Evolutionary conservation across 208 protist species (phyloP).

Genomic region (Trypanosoma avium): DNA sequence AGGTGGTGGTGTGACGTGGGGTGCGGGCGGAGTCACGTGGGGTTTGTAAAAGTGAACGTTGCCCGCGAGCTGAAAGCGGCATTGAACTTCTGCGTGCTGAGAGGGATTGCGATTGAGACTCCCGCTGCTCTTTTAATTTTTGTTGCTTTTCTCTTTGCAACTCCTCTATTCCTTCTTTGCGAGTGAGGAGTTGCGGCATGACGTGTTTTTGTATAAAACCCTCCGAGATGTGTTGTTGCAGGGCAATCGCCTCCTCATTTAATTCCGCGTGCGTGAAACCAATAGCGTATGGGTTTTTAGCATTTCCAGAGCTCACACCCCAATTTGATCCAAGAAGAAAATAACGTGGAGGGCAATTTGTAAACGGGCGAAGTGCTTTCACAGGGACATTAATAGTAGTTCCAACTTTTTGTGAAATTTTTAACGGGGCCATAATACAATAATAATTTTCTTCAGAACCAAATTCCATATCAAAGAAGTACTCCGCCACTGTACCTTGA

Average conservation of each 20-base stretch:
- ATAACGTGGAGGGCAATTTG: conserved; percentile 76
- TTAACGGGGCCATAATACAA: conserved; percentile 79
- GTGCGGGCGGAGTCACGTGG: conserved; percentile 32
- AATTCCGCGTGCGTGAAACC: conserved; percentile 73
- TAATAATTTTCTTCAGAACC: conserved; percentile 88
- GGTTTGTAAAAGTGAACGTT: conserved; percentile 19
- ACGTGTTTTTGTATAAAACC: conserved; percentile 57
- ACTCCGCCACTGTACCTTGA: conserved; percentile 72
- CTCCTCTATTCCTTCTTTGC: conserved; percentile 55
- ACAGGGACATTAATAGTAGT: conserved; percentile 62
- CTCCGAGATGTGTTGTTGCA: conserved; percentile 49
- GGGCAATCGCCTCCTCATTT: conserved; percentile 68
- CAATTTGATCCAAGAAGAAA: conserved; percentile 78
- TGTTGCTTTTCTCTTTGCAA: conserved; percentile 51
- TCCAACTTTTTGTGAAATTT: conserved; percentile 57
- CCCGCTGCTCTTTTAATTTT: conserved; percentile 16
- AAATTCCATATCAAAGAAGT: conserved; percentile 77
- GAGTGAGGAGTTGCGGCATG: conserved; percentile 53
- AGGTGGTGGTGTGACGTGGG: conserved; percentile 20
- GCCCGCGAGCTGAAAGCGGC: conserved; percentile 28
- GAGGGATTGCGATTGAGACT: no score
- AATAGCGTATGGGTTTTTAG: conserved; percentile 63
- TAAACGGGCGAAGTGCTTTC: conserved; percentile 75
- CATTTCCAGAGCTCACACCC: conserved; percentile 56
- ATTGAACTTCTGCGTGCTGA: not conserved